A percentile compares a stretch with the other conserved stretches of the same genome.
phyloP scores from a whole-genome alignment of 2,329 filamentous ascomycete genomes.

The Xylaria hypoxylon region DNA sequence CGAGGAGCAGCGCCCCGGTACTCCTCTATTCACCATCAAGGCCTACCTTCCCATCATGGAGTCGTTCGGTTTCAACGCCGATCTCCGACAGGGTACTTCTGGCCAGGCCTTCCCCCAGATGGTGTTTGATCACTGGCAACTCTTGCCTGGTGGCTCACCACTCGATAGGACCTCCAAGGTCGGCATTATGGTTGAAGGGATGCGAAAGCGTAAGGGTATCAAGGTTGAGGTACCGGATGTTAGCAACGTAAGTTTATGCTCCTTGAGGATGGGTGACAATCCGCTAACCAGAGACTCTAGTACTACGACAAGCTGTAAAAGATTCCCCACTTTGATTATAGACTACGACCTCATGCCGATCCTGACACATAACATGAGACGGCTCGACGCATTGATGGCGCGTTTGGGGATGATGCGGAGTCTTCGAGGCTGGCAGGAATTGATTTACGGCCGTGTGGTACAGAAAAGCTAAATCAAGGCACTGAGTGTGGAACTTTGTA shows the following conservation, averaged over 20 bases:
- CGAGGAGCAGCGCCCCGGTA: conserved; percentile 98
- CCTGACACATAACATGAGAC: conserved; percentile 57
- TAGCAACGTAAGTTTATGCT: conserved; percentile 83
- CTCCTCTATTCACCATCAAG: conserved; percentile 99
- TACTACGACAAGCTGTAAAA: conserved; percentile 99
- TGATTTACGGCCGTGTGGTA: conserved; percentile 49
- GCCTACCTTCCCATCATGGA: conserved; percentile 96
- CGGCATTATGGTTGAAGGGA: conserved; percentile 84
- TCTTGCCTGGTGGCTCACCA: conserved; percentile 92
- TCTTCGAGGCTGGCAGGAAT: conserved; percentile 46
- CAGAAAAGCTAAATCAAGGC: conserved; percentile 50
- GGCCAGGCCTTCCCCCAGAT: conserved; percentile 99
- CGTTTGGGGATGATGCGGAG: conserved; percentile 44
- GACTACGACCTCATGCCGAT: conserved; percentile 59
- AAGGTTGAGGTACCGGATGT: conserved; percentile 93
- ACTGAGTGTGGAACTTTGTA: conserved; percentile 47
- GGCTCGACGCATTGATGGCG: conserved; percentile 50
- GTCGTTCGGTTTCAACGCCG: conserved; percentile 98
- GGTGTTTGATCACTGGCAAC: conserved; percentile 99
- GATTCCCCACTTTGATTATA: conserved; percentile 58
- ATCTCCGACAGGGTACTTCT: conserved; percentile 91
- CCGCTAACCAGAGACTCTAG: conserved; percentile 65
- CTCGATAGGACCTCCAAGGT: conserved; percentile 85
- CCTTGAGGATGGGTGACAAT: neutral
- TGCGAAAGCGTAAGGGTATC: conserved; percentile 99